These are phyloP conservation scores for Cyberlindnera japonica DNA, from an alignment of 805 yeast species.

Conservation along the genomic window DNA sequence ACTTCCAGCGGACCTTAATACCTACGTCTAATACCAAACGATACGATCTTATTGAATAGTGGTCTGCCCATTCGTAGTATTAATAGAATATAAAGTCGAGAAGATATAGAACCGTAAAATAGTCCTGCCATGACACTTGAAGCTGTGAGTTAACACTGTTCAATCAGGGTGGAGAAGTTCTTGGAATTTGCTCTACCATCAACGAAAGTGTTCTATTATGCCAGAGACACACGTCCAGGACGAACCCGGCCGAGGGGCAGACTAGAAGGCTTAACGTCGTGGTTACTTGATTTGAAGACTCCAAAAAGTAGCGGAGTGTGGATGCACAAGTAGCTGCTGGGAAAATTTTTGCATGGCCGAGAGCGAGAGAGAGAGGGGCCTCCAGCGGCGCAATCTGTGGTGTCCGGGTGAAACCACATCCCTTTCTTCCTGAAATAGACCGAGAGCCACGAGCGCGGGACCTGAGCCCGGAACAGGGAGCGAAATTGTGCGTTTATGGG, in stretches of 20 bases:
- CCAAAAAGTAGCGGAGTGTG: not conserved
- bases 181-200: constrained; percentile 26
- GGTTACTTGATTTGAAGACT: constrained; percentile 19
- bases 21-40: too few species aligned
- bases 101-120: constrained; percentile 28
- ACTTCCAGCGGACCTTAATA: too few species aligned
- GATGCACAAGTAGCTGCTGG: not conserved
- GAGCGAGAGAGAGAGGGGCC: too few species aligned
- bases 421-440: too few species aligned
- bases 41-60: not conserved
- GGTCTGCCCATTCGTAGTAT: not conserved
- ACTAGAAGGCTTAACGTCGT: constrained; percentile 27
- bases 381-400: too few species aligned
- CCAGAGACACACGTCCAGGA: constrained; percentile 29
- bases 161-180: constrained; percentile 33
- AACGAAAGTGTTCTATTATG: constrained; percentile 29
- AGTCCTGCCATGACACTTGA: constrained; percentile 21
- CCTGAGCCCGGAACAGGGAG: too few species aligned
- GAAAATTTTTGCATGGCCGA: too few species aligned
- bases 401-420: too few species aligned
- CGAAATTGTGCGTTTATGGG: too few species aligned
- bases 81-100: not conserved
- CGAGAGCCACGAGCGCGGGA: too few species aligned
- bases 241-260: constrained; percentile 30
- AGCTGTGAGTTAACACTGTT: constrained; percentile 16